Evolutionary conservation across 345 rosid species (phyloP).

Genomic region (Combretum micranthum): DNA sequence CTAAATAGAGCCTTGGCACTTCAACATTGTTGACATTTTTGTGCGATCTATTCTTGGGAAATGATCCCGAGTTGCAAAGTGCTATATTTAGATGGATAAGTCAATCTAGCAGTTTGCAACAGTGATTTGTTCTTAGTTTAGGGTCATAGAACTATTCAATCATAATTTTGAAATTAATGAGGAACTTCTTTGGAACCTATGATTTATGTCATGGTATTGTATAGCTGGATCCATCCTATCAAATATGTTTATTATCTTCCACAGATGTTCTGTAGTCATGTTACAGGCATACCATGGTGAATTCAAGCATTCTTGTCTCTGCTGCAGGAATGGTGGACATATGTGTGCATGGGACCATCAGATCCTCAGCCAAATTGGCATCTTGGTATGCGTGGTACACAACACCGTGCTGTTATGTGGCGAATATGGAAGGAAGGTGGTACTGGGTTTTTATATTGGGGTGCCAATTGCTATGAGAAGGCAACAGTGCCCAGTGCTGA

Average conservation of each 20-base stretch:
- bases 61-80: too few relatives aligned
- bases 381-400: constrained; percentile 95
- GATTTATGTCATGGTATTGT: too few relatives aligned
- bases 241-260: neutral
- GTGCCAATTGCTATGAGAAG: constrained; percentile 94
- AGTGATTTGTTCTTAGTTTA: too few relatives aligned
- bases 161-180: too few relatives aligned
- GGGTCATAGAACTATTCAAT: too few relatives aligned
- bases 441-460: constrained; percentile 94
- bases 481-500: constrained; percentile 91
- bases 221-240: too few relatives aligned
- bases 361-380: constrained; percentile 99
- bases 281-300: neutral
- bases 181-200: too few relatives aligned
- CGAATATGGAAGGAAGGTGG: constrained; percentile 99
- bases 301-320: constrained; percentile 7
- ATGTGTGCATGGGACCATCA: constrained; percentile 94
- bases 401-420: constrained; percentile 98
- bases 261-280: neutral
- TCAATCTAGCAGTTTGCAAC: too few relatives aligned
- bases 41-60: too few relatives aligned
- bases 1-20: too few relatives aligned
- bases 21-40: too few relatives aligned
- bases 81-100: too few relatives aligned
- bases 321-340: constrained; percentile 95